Evolutionary conservation across 108 stramenopile species (phyloP), one percentile per base, ranked within the genome.

Genomic region (Discostella pseudostelligera): DNA sequence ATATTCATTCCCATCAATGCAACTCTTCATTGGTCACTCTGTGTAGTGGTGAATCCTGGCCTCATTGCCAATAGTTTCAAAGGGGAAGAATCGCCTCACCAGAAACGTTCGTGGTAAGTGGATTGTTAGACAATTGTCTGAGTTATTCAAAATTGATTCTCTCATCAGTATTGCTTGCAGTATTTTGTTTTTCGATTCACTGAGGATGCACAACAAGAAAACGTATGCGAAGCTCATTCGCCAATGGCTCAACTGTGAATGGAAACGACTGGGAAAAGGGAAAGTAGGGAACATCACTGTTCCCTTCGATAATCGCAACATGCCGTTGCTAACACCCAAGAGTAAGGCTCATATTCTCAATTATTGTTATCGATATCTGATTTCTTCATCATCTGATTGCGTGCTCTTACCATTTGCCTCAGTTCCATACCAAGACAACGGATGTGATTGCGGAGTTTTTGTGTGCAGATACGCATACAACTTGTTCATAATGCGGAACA

Each of bases 1-100:
- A 81, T 97, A 21, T 88, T 97, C 62, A 78, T 99, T n/a, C 98
- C 98, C 0, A 83, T 99, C 54, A 95, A 95, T 74, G 89, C 91
- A 68, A 55, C 72, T 55, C 62, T 97, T 39, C 98, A 99, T 78
- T 99, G 98, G 98, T 94, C 93, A 21, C 81, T 99, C 7, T 94
- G 91, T 54, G 93, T 95, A 39, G 83, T 96, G 44, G 87, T 89
- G 51, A 96, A 97, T 73, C 96, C 96, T 20, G 92, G 93, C 12
- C 39, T 43, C 0, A 82, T 95, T 47, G 40, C 48, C 8, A 68
- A 67, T 44, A 32, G 36, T 19, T 58, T 14, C 17, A 58, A 56
- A 21, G 12, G 60, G 26, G 39, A 55, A 11, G 0, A n/a, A 12
- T 36, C 16, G 13, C 40, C 54, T 32, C 4, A 8, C 13, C 16